These are phyloP conservation scores for Hymenoscyphus repandus DNA, from an alignment of 2,329 filamentous ascomycete genomes.

Conservation along the genomic window DNA sequence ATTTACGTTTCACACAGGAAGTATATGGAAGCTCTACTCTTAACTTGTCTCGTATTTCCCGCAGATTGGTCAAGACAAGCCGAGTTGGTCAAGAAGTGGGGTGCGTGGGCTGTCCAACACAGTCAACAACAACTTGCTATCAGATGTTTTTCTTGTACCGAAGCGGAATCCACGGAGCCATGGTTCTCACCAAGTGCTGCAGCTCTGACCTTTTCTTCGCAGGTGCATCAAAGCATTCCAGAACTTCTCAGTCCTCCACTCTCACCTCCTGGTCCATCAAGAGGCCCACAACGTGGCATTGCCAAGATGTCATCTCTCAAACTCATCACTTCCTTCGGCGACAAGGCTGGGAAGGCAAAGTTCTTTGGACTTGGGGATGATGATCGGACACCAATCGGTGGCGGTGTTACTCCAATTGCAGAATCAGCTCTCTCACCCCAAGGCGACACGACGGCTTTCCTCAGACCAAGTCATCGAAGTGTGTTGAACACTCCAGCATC, in stretches of 20 bases:
- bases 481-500: constrained; percentile 66
- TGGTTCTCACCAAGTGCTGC: constrained; percentile 83
- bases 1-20: constrained; percentile 88
- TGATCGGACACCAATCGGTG: constrained; percentile 68
- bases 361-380: constrained; percentile 55
- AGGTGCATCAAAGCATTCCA: constrained; percentile 54
- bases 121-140: constrained; percentile 88
- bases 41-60: constrained; percentile 79
- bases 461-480: constrained; percentile 62
- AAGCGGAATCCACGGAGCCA: constrained; percentile 74
- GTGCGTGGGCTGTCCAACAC: constrained; percentile 81
- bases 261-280: constrained; percentile 61
- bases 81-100: constrained; percentile 88
- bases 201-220: constrained; percentile 50
- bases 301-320: constrained; percentile 81
- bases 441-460: constrained; percentile 60
- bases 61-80: constrained; percentile 87
- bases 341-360: constrained; percentile 54
- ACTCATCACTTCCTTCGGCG: constrained; percentile 84
- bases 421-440: constrained; percentile 71
- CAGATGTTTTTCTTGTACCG: constrained; percentile 87
- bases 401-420: constrained; percentile 82
- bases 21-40: constrained; percentile 87
- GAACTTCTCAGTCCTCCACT: constrained; percentile 64
- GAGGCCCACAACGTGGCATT: constrained; percentile 56